Conservation (phyloP, 2,329 filamentous ascomycete species). For the Phoma sp. region DNA sequence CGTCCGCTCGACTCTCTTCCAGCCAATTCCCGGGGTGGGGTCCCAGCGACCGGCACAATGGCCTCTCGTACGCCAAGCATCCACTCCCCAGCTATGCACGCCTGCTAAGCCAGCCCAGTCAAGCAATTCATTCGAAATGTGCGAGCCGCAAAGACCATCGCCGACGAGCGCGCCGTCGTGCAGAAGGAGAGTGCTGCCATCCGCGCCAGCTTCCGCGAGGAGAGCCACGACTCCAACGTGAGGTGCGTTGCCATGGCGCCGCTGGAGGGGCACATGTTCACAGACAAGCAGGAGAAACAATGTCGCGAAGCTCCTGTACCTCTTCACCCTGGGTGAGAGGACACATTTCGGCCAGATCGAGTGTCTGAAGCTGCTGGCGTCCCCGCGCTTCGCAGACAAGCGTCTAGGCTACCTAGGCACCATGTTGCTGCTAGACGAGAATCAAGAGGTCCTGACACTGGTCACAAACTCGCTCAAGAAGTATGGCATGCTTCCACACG, state of each 20-base stretch:
- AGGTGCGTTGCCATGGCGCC: constrained; percentile 64
- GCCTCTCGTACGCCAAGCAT: constrained; percentile 61
- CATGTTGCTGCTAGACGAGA: constrained; percentile 95
- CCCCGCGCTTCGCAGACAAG: constrained; percentile 97
- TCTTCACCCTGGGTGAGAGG: constrained; percentile 95
- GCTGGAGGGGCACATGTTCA: constrained; percentile 29
- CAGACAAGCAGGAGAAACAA: constrained; percentile 81
- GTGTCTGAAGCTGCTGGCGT: constrained; percentile 96
- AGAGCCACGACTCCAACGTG: constrained; percentile 89
- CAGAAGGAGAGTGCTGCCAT: constrained; percentile 99
- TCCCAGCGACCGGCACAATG: constrained; percentile 61
- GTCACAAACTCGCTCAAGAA: constrained; percentile 99
- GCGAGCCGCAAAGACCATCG: constrained; percentile 97
- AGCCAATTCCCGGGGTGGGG: constrained; percentile 52
- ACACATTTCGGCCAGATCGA: constrained; percentile 99
- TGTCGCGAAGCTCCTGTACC: constrained; percentile 96
- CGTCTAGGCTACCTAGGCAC: constrained; percentile 93
- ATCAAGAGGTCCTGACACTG: constrained; percentile 95
- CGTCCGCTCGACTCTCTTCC: constrained; percentile 21
- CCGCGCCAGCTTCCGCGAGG: constrained; percentile 95
- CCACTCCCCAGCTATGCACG: constrained; percentile 26
- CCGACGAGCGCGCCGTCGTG: constrained; percentile 96
- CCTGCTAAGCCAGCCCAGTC: constrained; percentile 65
- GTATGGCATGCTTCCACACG: constrained; percentile 59
- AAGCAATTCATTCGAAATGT: constrained; percentile 99